These are phyloP conservation scores for Solanum etuberosum DNA, from an alignment of 257 asterid species.

Conservation along the genomic window DNA sequence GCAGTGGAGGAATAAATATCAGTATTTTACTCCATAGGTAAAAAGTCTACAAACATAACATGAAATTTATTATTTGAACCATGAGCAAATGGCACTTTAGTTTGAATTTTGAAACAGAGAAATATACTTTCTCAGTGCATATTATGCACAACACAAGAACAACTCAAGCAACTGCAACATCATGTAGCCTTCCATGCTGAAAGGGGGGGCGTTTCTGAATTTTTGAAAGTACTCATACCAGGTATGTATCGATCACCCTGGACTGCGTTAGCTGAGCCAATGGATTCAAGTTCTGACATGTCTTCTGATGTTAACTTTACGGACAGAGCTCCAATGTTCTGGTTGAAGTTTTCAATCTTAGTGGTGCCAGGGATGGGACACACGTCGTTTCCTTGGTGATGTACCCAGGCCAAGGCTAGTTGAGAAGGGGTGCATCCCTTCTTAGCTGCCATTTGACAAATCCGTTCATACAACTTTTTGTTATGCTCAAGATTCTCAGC, in stretches of 20 bases:
- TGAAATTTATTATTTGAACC: neutral
- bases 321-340: slow-evolving; percentile 19
- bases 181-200: slow-evolving; percentile 8
- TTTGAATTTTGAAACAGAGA: neutral
- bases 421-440: slow-evolving; percentile 13
- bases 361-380: slow-evolving; percentile 16
- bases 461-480: neutral
- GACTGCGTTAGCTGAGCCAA: slow-evolving; percentile 13
- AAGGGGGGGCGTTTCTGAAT: slow-evolving; percentile 10
- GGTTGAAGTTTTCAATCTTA: slow-evolving; percentile 13
- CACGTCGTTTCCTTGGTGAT: slow-evolving; percentile 15
- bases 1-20: neutral
- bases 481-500: slow-evolving; percentile 7
- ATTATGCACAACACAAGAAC: neutral
- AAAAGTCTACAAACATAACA: neutral
- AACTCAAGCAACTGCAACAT: neutral
- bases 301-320: slow-evolving; percentile 10
- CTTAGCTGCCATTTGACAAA: slow-evolving; percentile 4
- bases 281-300: slow-evolving; percentile 17
- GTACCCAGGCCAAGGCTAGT: slow-evolving; percentile 14
- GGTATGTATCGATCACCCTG: slow-evolving; percentile 4
- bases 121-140: neutral
- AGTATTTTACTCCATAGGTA: neutral
- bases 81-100: neutral
- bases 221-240: neutral